Evolutionary conservation across 805 yeast genomes (phyloP).

Genomic region (Lipomyces spencermartinsiae): DNA sequence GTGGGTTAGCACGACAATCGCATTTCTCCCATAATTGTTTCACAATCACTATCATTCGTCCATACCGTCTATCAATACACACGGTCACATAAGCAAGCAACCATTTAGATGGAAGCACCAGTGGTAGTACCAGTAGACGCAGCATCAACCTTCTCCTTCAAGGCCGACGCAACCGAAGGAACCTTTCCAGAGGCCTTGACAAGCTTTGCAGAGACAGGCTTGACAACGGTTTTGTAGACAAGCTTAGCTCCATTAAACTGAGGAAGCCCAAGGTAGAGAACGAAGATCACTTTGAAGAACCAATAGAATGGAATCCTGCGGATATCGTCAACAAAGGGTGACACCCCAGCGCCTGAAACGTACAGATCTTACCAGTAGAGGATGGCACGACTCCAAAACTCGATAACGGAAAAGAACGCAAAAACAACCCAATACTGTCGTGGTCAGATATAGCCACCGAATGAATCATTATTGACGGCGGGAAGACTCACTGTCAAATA

Average conservation of each 20-base stretch:
- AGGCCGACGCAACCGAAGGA: conserved; percentile 36
- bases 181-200: conserved; percentile 13
- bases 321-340: not conserved
- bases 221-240: conserved; percentile 66
- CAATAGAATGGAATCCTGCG: conserved; percentile 83
- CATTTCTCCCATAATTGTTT: not conserved
- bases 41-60: not conserved
- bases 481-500: conserved; percentile 53
- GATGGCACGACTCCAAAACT: conserved; percentile 94
- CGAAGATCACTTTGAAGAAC: conserved; percentile 86
- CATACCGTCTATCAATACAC: not conserved
- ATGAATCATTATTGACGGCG: not conserved
- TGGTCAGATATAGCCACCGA: not conserved
- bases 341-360: not conserved
- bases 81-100: not conserved
- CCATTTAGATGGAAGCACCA: conserved; percentile 34
- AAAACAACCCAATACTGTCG: conserved; percentile 91
- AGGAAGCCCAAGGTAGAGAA: conserved; percentile 88
- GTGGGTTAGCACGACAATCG: not conserved
- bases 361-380: conserved; percentile 67
- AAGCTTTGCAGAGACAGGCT: conserved; percentile 38
- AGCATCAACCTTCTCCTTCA: conserved; percentile 45
- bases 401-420: conserved; percentile 86
- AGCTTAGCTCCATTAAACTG: conserved; percentile 82
- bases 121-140: conserved; percentile 41